Conservation (phyloP, 495 filamentous ascomycete genomes). For the Penicillium dipodomyicola region DNA sequence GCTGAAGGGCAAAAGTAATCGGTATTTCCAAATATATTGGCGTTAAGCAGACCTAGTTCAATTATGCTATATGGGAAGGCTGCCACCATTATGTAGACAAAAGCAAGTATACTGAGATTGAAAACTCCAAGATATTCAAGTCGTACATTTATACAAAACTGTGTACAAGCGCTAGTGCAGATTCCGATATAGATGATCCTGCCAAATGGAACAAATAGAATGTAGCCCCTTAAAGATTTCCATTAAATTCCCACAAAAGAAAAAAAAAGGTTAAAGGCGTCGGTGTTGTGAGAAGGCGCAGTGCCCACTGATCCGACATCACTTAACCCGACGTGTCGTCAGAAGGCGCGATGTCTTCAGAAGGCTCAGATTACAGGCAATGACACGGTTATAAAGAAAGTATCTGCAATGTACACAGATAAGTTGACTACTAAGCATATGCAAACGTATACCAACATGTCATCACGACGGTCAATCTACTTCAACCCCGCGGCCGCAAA, state of each 20-base stretch:
- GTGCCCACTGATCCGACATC: constrained; percentile 10
- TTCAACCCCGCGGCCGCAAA: constrained; percentile 29
- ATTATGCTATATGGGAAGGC: not conserved
- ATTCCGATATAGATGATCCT: not conserved
- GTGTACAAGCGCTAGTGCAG: not conserved
- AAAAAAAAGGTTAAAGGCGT: not conserved
- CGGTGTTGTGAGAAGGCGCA: constrained; percentile 7
- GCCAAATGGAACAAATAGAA: not conserved
- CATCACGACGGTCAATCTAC: constrained; percentile 29
- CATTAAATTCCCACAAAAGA: not conserved
- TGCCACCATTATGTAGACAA: not conserved
- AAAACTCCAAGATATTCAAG: too few relatives aligned
- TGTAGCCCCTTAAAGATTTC: not conserved
- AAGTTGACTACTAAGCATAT: not conserved
- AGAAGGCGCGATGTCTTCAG: constrained; percentile 20
- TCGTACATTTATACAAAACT: not conserved
- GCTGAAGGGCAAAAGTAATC: constrained; percentile 2
- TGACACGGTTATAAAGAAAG: not conserved
- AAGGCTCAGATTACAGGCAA: constrained; percentile 4
- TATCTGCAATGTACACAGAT: not conserved
- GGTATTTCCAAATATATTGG: not conserved
- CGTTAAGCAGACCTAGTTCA: not conserved
- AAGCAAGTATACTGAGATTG: not conserved
- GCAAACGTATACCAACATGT: constrained; percentile 11
- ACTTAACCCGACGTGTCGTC: constrained; percentile 11